phyloP scores from a whole-genome alignment of 2,329 filamentous ascomycete species.

The Neurospora crassa region DNA sequence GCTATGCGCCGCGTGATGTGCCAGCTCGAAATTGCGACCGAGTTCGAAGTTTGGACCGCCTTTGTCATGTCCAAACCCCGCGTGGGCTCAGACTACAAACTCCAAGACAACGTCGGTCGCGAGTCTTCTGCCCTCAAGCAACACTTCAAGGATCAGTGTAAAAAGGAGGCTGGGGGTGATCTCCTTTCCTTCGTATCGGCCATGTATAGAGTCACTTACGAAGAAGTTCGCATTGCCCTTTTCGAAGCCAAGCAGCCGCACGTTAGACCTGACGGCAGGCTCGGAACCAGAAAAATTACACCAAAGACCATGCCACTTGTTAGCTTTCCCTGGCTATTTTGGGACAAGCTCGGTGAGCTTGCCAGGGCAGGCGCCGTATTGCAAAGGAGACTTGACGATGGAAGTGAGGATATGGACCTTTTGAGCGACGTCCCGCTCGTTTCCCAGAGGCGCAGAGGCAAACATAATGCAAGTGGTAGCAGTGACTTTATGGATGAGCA shows the following conservation, averaged over 20 bases:
- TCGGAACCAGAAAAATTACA: slow-evolving; percentile 28
- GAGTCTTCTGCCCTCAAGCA: slow-evolving; percentile 58
- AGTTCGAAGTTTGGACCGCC: slow-evolving; percentile 86
- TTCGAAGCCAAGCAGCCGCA: slow-evolving; percentile 29
- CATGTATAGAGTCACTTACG: slow-evolving; percentile 76
- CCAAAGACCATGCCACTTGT: slow-evolving; percentile 64
- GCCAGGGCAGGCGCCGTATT: slow-evolving; percentile 1
- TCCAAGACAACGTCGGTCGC: slow-evolving; percentile 70
- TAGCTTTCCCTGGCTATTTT: slow-evolving; percentile 90
- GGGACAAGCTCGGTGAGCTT: slow-evolving; percentile 59
- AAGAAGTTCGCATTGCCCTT: slow-evolving; percentile 55
- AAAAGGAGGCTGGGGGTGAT: slow-evolving; percentile 51
- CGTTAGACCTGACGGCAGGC: slow-evolving; percentile 14
- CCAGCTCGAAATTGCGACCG: slow-evolving; percentile 72
- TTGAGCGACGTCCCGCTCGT: neutral
- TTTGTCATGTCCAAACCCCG: slow-evolving; percentile 71
- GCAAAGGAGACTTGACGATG: neutral
- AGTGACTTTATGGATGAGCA: neutral
- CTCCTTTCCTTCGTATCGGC: slow-evolving; percentile 70
- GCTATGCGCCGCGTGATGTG: slow-evolving; percentile 71
- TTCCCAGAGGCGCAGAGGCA: neutral
- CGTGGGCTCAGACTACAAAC: slow-evolving; percentile 70
- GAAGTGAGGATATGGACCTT: neutral
- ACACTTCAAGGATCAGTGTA: slow-evolving; percentile 58
- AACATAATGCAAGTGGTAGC: neutral